These are phyloP conservation scores for Colletotrichum lindemuthianum DNA, from an alignment of 2,329 filamentous ascomycete genomes.

Conservation along the genomic window DNA sequence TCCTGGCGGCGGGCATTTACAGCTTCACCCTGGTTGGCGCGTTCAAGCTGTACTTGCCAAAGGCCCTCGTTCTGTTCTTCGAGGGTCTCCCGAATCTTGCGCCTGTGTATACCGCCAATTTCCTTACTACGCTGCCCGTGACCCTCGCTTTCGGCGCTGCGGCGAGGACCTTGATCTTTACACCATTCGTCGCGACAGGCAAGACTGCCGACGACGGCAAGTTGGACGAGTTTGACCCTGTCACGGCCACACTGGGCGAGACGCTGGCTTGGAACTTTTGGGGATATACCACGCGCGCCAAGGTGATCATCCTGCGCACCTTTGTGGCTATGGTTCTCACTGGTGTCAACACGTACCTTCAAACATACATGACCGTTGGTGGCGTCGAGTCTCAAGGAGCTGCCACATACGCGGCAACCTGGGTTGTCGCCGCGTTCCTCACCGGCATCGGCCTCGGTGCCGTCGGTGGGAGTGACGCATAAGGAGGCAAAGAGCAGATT, in stretches of 20 bases:
- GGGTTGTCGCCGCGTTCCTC: constrained; percentile 72
- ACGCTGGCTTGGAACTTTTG: constrained; percentile 79
- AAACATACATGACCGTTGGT: constrained; percentile 72
- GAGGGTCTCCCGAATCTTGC: constrained; percentile 75
- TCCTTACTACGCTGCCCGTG: constrained; percentile 69
- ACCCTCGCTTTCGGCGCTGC: constrained; percentile 72
- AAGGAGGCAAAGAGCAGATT: constrained; percentile 11
- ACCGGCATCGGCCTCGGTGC: constrained; percentile 66
- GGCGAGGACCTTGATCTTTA: constrained; percentile 81
- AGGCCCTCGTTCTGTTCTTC: constrained; percentile 80
- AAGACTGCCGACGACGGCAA: constrained; percentile 59
- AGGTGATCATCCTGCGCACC: constrained; percentile 73
- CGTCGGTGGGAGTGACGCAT: constrained; percentile 53
- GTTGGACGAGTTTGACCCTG: constrained; percentile 68
- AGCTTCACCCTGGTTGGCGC: constrained; percentile 76
- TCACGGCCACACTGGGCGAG: constrained; percentile 71
- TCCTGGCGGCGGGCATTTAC: constrained; percentile 79
- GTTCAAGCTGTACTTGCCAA: constrained; percentile 76
- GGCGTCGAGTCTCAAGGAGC: constrained; percentile 79
- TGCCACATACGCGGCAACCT: constrained; percentile 76
- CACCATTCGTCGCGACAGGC: constrained; percentile 68
- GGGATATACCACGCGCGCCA: constrained; percentile 71
- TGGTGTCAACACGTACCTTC: constrained; percentile 68
- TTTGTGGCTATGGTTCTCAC: constrained; percentile 67
- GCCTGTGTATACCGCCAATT: constrained; percentile 71